These are phyloP conservation scores for Populus tremula DNA, from an alignment of 345 rosid species.

Conservation along the genomic window DNA sequence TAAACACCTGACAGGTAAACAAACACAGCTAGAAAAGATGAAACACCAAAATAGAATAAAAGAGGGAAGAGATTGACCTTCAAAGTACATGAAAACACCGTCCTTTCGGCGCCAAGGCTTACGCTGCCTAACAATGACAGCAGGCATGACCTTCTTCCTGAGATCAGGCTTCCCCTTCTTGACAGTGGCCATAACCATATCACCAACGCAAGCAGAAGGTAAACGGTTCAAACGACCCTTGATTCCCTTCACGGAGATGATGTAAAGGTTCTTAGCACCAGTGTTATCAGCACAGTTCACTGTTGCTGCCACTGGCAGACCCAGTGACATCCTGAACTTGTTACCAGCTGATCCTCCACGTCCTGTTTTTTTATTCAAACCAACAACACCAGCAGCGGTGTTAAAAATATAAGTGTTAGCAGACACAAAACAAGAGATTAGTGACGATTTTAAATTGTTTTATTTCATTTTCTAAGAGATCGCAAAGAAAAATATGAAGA, in stretches of 20 bases:
- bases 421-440: neutral
- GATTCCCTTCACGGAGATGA: slow-evolving; percentile 89
- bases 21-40: neutral
- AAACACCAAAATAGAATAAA: neutral
- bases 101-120: slow-evolving; percentile 51
- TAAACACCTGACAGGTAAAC: neutral
- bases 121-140: slow-evolving; percentile 36
- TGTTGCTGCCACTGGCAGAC: slow-evolving; percentile 97
- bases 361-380: slow-evolving; percentile 40
- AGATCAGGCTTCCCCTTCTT: slow-evolving; percentile 38
- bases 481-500: fast-evolving
- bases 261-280: slow-evolving; percentile 92
- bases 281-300: slow-evolving; percentile 98
- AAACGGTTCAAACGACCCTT: slow-evolving; percentile 86
- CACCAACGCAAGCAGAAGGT: slow-evolving; percentile 92
- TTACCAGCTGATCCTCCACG: slow-evolving; percentile 94
- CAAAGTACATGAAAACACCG: slow-evolving; percentile 97
- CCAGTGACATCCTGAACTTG: slow-evolving; percentile 97
- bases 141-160: slow-evolving; percentile 38
- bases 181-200: slow-evolving; percentile 39
- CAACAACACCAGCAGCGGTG: neutral
- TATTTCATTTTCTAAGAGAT: neutral
- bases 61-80: slow-evolving; percentile 42
- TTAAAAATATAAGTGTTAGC: neutral
- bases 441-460: neutral